Evolutionary conservation across 495 filamentous ascomycete species (phyloP).

Genomic region (Ramalina intermedia): DNA sequence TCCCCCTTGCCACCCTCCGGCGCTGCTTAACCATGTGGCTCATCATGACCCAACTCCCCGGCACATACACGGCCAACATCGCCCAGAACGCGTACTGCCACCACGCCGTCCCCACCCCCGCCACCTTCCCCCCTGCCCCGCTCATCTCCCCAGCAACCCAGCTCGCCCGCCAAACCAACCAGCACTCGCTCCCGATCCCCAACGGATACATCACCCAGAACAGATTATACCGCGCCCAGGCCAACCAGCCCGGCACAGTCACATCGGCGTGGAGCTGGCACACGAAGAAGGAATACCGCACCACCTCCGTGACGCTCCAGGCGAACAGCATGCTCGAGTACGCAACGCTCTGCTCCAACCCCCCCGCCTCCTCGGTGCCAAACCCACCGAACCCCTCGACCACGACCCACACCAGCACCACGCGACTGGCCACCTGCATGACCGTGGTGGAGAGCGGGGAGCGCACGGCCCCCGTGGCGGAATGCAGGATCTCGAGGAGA

Average conservation of each 20-base stretch:
- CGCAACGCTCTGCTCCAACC: no score
- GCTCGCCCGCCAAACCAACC: constrained; percentile 53
- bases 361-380: no score
- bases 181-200: constrained; percentile 75
- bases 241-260: constrained; percentile 44
- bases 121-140: constrained; percentile 4
- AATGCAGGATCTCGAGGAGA: constrained; percentile 65
- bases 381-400: no score
- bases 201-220: constrained; percentile 88
- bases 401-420: constrained; percentile 61
- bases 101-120: constrained; percentile 21
- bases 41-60: constrained; percentile 77
- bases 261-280: constrained; percentile 43
- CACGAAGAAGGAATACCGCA: constrained; percentile 80
- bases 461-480: constrained; percentile 21
- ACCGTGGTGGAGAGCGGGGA: constrained; percentile 69
- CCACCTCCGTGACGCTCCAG: constrained; percentile 76
- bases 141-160: constrained; percentile 31
- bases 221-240: constrained; percentile 84
- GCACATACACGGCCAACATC: constrained; percentile 64
- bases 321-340: constrained; percentile 64
- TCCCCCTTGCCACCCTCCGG: constrained; percentile 53
- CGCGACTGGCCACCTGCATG: constrained; percentile 75
- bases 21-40: constrained; percentile 90
- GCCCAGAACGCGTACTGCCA: constrained; percentile 35